A percentile compares a stretch with the other conserved stretches of the same genome.
These are phyloP conservation scores for Mucor saturninus DNA, from an alignment of 371 early-diverging fungal genomes.

Conservation along the genomic window DNA sequence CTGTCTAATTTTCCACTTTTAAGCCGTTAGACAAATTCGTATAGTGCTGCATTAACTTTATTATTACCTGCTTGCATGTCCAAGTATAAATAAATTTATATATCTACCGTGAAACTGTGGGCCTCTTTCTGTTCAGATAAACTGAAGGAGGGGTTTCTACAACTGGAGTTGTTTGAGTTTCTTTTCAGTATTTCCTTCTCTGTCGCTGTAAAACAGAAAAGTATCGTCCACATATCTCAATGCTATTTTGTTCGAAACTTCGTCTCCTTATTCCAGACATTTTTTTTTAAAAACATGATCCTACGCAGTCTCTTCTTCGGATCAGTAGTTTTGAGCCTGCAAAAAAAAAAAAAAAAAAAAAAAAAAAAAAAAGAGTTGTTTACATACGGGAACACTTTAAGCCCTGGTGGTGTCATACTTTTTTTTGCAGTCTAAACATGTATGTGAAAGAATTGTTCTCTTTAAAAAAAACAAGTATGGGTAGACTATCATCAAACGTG, in stretches of 20 bases:
- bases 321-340: too few relatives aligned
- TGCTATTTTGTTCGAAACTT: slow-evolving; percentile 25
- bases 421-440: too few relatives aligned
- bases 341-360: too few relatives aligned
- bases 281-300: slow-evolving; percentile 6
- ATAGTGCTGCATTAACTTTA: slow-evolving; percentile 14
- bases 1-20: slow-evolving; percentile 19
- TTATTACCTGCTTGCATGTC: slow-evolving; percentile 1
- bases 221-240: slow-evolving; percentile 26
- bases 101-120: neutral
- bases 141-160: slow-evolving; percentile 23
- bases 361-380: too few relatives aligned
- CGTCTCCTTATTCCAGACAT: slow-evolving; percentile 24
- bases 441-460: too few relatives aligned
- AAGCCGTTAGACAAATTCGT: slow-evolving; percentile 25
- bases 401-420: too few relatives aligned
- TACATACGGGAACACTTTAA: too few relatives aligned
- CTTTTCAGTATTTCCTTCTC: slow-evolving; percentile 28
- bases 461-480: too few relatives aligned
- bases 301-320: too few relatives aligned
- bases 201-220: slow-evolving; percentile 15
- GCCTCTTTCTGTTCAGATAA: slow-evolving; percentile 22
- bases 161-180: slow-evolving; percentile 20
- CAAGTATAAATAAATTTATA: too few relatives aligned
- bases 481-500: too few relatives aligned